Evolutionary conservation across 192 early-diverging fungal species (phyloP).

Genomic region (Mycoemilia scoparia): DNA sequence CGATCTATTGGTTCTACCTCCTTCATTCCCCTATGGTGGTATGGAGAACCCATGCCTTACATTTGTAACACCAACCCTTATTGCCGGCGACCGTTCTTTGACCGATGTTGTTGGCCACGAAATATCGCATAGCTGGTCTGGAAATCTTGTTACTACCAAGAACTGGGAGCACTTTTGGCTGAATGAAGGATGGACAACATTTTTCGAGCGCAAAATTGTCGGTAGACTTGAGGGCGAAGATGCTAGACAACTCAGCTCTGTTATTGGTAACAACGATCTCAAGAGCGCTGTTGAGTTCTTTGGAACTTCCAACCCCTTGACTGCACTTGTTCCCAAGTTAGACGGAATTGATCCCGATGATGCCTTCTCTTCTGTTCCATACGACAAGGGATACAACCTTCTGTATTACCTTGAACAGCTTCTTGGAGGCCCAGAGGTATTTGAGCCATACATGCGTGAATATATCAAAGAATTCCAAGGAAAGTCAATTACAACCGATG

Average conservation of each 20-base stretch:
- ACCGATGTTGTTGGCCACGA: slow-evolving; percentile 95
- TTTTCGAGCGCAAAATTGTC: slow-evolving; percentile 81
- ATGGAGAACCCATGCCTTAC: slow-evolving; percentile 98
- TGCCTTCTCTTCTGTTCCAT: slow-evolving; percentile 60
- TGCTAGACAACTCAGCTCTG: slow-evolving; percentile 61
- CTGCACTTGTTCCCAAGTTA: slow-evolving; percentile 55
- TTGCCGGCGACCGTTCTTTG: slow-evolving; percentile 84
- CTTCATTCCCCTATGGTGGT: slow-evolving; percentile 76
- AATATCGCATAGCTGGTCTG: slow-evolving; percentile 81
- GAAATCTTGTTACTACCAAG: slow-evolving; percentile 65
- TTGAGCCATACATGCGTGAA: slow-evolving; percentile 69
- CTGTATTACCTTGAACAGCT: slow-evolving; percentile 81
- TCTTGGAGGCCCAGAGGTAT: slow-evolving; percentile 66
- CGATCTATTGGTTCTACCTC: slow-evolving; percentile 78
- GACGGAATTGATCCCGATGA: slow-evolving; percentile 68
- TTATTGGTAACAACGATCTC: slow-evolving; percentile 65
- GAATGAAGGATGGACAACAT: slow-evolving; percentile 93
- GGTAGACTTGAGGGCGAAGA: slow-evolving; percentile 62
- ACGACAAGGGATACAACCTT: slow-evolving; percentile 94
- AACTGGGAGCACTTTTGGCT: slow-evolving; percentile 81
- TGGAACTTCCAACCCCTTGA: slow-evolving; percentile 43
- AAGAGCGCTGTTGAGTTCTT: slow-evolving; percentile 48
- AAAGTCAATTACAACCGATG: slow-evolving; percentile 69
- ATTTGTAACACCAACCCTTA: slow-evolving; percentile 90
- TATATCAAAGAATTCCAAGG: slow-evolving; percentile 71